phyloP scores from a whole-genome alignment of 257 asterid genomes.

The Lycium barbarum region DNA sequence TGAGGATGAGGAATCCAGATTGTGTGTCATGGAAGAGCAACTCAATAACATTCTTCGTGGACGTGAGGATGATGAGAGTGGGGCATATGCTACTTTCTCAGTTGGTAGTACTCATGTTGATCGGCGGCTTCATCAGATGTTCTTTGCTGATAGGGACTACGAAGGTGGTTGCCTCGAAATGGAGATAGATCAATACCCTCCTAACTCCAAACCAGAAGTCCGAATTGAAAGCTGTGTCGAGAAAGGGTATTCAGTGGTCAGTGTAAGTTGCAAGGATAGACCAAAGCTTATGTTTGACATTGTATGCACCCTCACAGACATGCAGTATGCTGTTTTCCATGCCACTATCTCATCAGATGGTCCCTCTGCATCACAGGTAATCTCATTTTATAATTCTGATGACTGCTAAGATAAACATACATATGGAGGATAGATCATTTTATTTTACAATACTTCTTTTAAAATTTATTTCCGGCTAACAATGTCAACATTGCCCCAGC shows the following conservation, averaged over 20 bases:
- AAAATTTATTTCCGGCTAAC: not conserved
- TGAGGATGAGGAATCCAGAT: constrained; percentile 68
- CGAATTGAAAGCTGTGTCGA: constrained; percentile 77
- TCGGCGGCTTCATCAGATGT: constrained; percentile 91
- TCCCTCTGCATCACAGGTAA: constrained; percentile 91
- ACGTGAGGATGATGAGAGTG: constrained; percentile 53
- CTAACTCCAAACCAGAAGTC: constrained; percentile 58
- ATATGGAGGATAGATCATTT: not conserved
- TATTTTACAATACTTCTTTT: not conserved
- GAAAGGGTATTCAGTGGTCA: constrained; percentile 88
- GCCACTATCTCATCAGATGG: constrained; percentile 86
- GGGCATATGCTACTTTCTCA: constrained; percentile 62
- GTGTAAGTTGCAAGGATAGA: constrained; percentile 87
- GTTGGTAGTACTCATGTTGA: constrained; percentile 80
- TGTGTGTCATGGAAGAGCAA: constrained; percentile 79
- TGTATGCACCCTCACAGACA: constrained; percentile 95
- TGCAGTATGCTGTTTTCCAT: constrained; percentile 91
- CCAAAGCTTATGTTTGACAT: constrained; percentile 96
- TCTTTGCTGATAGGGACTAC: constrained; percentile 85
- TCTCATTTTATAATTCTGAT: constrained; percentile 20
- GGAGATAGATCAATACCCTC: constrained; percentile 41
- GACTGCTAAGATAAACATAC: not conserved
- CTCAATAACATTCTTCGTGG: constrained; percentile 76
- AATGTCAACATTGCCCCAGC: not conserved
- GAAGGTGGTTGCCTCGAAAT: constrained; percentile 53